A percentile compares a stretch with the other conserved stretches of the same genome.
phyloP scores from a whole-genome alignment of 768 basidiomycete species.

The Mycena venus region DNA sequence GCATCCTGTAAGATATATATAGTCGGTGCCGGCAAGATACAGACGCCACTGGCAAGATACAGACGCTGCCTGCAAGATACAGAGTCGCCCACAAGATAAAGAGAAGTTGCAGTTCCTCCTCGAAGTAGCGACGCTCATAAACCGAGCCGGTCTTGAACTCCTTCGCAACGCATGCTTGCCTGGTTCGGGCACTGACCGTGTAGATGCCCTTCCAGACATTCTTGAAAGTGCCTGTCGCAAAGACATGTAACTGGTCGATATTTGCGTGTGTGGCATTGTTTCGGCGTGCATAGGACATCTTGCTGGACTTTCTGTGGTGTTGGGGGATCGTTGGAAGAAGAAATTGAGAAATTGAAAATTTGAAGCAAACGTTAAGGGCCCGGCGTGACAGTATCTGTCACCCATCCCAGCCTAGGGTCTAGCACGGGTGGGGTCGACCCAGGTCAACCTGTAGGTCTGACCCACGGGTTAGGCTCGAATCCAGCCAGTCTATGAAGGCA shows the following conservation, averaged over 20 bases:
- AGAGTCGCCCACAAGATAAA: too few relatives aligned
- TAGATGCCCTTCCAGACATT: background rate
- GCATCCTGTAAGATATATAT: too few relatives aligned
- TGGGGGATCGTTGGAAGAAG: too few relatives aligned
- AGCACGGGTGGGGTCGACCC: slow-evolving; percentile 2
- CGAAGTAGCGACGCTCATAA: background rate
- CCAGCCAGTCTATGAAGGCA: too few relatives aligned
- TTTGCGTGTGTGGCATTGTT: background rate
- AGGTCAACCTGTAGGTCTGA: too few relatives aligned
- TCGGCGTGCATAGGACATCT: background rate
- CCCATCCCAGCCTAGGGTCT: slow-evolving; percentile 4
- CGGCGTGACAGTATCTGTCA: background rate
- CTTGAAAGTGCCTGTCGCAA: background rate
- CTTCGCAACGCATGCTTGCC: background rate
- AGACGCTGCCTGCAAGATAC: too few relatives aligned
- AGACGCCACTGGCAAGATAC: too few relatives aligned
- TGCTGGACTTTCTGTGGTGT: too few relatives aligned
- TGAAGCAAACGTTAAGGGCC: too few relatives aligned
- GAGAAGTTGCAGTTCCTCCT: background rate
- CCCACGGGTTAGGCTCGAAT: background rate
- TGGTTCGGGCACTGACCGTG: background rate
- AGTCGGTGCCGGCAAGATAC: too few relatives aligned
- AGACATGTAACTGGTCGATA: background rate
- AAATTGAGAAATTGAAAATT: too few relatives aligned
- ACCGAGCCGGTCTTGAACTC: background rate